Conservation (phyloP, 805 yeast genomes). For the Scheffersomyces lignosus region DNA sequence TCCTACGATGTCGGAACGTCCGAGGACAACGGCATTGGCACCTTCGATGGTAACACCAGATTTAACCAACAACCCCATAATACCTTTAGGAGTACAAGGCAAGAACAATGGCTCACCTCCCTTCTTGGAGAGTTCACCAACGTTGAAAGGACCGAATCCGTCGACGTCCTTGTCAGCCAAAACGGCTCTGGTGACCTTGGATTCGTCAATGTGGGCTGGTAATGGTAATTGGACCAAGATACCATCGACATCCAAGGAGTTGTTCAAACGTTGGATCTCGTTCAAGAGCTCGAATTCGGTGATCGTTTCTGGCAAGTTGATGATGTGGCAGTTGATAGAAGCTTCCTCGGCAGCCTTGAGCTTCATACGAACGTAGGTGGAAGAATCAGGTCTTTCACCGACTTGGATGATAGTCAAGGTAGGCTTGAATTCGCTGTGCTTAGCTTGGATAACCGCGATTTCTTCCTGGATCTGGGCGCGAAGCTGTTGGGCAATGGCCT, state of each 20-base stretch:
- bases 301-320: constrained; percentile 57
- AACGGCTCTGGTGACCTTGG: constrained; percentile 66
- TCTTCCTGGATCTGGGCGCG: constrained; percentile 40
- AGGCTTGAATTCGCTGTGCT: constrained; percentile 60
- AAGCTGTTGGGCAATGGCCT: constrained; percentile 41
- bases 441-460: constrained; percentile 40
- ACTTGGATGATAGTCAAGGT: constrained; percentile 71
- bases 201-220: constrained; percentile 69
- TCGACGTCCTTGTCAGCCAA: constrained; percentile 73
- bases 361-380: constrained; percentile 82
- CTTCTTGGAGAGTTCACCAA: constrained; percentile 74
- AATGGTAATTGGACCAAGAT: constrained; percentile 75
- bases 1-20: constrained; percentile 86
- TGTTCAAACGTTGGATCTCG: constrained; percentile 56
- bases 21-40: constrained; percentile 77
- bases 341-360: constrained; percentile 74
- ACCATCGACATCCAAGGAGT: constrained; percentile 64
- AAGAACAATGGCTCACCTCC: constrained; percentile 69
- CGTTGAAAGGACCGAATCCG: constrained; percentile 77
- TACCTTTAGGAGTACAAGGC: constrained; percentile 87
- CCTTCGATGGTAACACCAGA: constrained; percentile 60
- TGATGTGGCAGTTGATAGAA: constrained; percentile 59
- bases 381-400: constrained; percentile 74
- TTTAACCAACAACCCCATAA: constrained; percentile 60
- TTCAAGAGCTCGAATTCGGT: constrained; percentile 57